phyloP scores from a whole-genome alignment of 2,329 filamentous ascomycete species.

The Aspergillus vadensis region DNA sequence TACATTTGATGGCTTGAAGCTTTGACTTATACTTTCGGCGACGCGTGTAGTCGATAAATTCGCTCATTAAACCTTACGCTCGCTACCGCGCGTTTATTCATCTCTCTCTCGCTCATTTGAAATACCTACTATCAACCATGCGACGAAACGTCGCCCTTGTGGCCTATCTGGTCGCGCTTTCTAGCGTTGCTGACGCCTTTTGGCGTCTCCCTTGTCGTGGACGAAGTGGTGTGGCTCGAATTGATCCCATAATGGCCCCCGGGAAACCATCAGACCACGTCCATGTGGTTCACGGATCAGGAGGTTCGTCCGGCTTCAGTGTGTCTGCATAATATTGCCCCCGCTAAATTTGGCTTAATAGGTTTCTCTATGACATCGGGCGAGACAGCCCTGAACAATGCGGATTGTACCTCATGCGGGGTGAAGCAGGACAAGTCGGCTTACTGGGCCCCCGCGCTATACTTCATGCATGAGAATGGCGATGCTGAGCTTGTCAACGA shows the following conservation, averaged over 20 bases:
- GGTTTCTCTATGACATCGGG: conserved; percentile 65
- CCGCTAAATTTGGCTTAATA: conserved; percentile 38
- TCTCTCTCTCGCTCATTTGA: conserved; percentile 18
- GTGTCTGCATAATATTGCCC: conserved; percentile 7
- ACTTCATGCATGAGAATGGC: conserved; percentile 72
- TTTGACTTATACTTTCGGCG: conserved; percentile 18
- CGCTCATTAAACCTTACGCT: conserved; percentile 12
- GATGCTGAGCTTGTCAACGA: conserved; percentile 70
- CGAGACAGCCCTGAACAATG: conserved; percentile 59
- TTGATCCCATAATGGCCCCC: conserved; percentile 74
- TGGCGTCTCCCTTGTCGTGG: conserved; percentile 88
- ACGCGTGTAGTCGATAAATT: conserved; percentile 19
- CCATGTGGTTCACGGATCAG: conserved; percentile 75
- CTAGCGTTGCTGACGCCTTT: conserved; percentile 62
- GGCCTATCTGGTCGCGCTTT: conserved; percentile 33
- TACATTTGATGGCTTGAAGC: conserved; percentile 10
- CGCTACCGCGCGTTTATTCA: conserved; percentile 18
- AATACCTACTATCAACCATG: conserved; percentile 18
- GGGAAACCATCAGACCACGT: conserved; percentile 64
- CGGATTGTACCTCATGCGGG: conserved; percentile 76
- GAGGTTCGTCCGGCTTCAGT: conserved; percentile 59
- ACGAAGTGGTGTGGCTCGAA: conserved; percentile 66
- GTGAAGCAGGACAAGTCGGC: conserved; percentile 81
- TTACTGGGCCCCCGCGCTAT: conserved; percentile 81
- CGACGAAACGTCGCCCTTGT: conserved; percentile 24